phyloP scores from a whole-genome alignment of 2,329 filamentous ascomycete species.

The Triangularia setosa region DNA sequence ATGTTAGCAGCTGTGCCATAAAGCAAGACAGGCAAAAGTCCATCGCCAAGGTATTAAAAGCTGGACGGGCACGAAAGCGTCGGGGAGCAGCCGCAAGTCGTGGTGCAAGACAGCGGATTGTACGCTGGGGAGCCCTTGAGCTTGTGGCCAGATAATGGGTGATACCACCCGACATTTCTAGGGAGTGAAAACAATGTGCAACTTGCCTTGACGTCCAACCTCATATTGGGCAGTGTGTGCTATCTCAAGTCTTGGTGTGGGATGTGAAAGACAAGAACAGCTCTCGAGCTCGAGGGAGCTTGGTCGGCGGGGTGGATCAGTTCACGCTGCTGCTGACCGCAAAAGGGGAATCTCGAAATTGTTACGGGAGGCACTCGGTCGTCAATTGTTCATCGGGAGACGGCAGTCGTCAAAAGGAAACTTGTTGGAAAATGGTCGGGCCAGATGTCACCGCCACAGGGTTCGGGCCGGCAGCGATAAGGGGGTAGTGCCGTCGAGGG shows the following conservation, averaged over 20 bases:
- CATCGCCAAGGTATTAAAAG: background rate
- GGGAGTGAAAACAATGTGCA: slow-evolving; percentile 1
- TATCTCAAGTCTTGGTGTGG: background rate
- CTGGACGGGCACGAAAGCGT: background rate
- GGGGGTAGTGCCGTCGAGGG: slow-evolving; percentile 12
- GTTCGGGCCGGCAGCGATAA: slow-evolving; percentile 7
- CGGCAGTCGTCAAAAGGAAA: background rate
- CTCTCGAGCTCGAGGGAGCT: slow-evolving; percentile 20
- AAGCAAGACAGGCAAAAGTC: background rate
- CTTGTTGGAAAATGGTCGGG: background rate
- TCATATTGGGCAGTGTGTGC: slow-evolving; percentile 26
- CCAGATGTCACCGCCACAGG: background rate
- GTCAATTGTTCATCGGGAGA: slow-evolving; percentile 10
- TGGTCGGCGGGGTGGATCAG: slow-evolving; percentile 22
- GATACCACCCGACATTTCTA: slow-evolving; percentile 3
- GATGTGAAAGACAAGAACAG: slow-evolving; percentile 6
- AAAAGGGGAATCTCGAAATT: slow-evolving; percentile 9
- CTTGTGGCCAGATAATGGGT: slow-evolving; percentile 17
- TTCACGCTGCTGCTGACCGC: slow-evolving; percentile 13
- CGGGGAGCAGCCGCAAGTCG: background rate
- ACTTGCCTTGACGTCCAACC: slow-evolving; percentile 30
- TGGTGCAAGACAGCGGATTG: background rate
- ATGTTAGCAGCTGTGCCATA: slow-evolving; percentile 24
- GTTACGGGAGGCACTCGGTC: slow-evolving; percentile 9
- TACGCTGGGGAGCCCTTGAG: background rate